These are phyloP conservation scores for Cymbopogon flexuosus DNA, from an alignment of 202 grass and related monocot species.

Conservation along the genomic window DNA sequence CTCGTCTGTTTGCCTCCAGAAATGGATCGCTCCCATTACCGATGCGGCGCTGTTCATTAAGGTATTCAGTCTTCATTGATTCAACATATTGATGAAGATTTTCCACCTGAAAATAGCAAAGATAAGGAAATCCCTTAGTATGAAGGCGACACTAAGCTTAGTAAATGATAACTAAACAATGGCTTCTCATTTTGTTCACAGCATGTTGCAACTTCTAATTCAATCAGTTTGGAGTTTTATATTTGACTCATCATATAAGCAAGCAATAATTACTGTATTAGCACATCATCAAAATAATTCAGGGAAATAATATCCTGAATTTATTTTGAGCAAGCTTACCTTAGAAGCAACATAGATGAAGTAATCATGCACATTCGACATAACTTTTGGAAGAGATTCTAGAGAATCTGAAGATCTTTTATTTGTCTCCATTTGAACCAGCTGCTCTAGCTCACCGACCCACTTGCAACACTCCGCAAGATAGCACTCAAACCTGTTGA, in stretches of 20 bases:
- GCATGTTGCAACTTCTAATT: not conserved
- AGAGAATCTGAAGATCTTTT: conserved; percentile 60
- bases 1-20: conserved; percentile 90
- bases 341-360: conserved; percentile 92
- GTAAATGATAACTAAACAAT: not conserved
- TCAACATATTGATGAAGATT: conserved; percentile 93
- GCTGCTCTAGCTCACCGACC: conserved; percentile 79
- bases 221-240: conserved; percentile 11
- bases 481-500: conserved; percentile 77
- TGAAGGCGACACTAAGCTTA: not conserved
- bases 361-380: conserved; percentile 89
- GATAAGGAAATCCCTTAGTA: conserved; percentile 11
- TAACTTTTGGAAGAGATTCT: conserved; percentile 82
- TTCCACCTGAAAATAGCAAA: conserved; percentile 71
- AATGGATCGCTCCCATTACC: conserved; percentile 77
- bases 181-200: not conserved
- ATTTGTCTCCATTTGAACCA: conserved; percentile 67
- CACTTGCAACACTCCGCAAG: conserved; percentile 78
- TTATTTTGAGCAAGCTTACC: conserved; percentile 35
- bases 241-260: not conserved
- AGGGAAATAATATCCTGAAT: not conserved
- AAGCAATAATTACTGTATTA: not conserved
- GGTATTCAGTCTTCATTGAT: conserved; percentile 71
- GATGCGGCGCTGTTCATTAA: conserved; percentile 50
- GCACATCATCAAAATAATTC: not conserved